Evolutionary conservation across 306 rosid genomes (phyloP).

Genomic region (Casuarina equisetifolia): DNA sequence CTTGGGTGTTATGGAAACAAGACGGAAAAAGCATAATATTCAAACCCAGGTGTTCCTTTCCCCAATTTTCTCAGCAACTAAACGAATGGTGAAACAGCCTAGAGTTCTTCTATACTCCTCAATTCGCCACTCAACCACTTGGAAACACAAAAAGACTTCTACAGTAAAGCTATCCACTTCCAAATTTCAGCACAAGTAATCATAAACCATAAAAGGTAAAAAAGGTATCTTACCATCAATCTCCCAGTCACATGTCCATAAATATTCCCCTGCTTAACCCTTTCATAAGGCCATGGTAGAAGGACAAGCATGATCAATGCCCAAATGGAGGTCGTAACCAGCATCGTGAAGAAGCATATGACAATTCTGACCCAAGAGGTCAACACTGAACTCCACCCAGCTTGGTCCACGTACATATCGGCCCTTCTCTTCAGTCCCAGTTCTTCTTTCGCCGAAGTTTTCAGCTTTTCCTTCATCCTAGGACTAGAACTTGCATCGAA

Average conservation of each 20-base stretch:
- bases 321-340: slow-evolving; percentile 62
- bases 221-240: slow-evolving; percentile 51
- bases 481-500: slow-evolving; percentile 42
- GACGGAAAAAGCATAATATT: not conserved
- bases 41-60: not conserved
- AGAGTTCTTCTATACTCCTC: not conserved
- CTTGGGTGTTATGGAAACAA: not conserved
- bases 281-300: slow-evolving; percentile 62
- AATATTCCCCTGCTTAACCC: slow-evolving; percentile 61
- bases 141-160: not conserved
- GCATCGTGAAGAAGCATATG: slow-evolving; percentile 50
- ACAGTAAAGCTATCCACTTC: not conserved
- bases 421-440: slow-evolving; percentile 18
- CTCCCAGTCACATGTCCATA: slow-evolving; percentile 72
- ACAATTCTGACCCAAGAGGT: slow-evolving; percentile 53
- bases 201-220: not conserved
- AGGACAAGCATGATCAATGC: slow-evolving; percentile 53
- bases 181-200: slow-evolving; percentile 1
- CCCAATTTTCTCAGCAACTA: not conserved
- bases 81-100: not conserved
- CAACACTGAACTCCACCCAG: slow-evolving; percentile 44
- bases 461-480: slow-evolving; percentile 34
- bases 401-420: slow-evolving; percentile 33
- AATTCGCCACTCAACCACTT: not conserved
- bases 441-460: slow-evolving; percentile 30